Base-by-base conservation (phyloP, 2,329 filamentous ascomycete genomes). In the Aspergillus fructus region DNA sequence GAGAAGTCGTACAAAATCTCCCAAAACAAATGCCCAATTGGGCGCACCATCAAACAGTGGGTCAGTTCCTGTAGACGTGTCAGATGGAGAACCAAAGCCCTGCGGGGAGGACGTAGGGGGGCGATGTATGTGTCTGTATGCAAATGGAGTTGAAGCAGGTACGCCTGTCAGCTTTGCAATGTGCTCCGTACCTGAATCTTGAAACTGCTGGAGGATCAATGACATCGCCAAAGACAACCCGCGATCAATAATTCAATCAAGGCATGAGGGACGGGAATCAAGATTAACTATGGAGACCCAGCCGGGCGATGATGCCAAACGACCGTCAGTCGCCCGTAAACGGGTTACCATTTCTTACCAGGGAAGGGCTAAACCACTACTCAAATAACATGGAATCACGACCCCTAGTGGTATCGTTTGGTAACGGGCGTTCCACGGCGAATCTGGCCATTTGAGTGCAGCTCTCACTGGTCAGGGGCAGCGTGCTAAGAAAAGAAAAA, bases 21-120 rank as follows among this genome's bases (percentile, higher is more conserved):
- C 12, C 15, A 27, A 27, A 17, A 13, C 13, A 37, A 17, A 13
- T 21, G 21, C 24, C 39, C 41, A 27, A 46, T 39, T 46, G 50
- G 50, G 21, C 33, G 30, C 27, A 11, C 48, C 33, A 27, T 50
- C 24, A 13, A 23, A 27, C 34, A 27, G 50, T 46, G 50, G 50
- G 50, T 53, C 50, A 43, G n/a, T 13, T 24, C 39, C 13, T 34
- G 40, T 37, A 13, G 50, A 46, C 50, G 50, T 53, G 50, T 53
- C 50, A 46, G 15, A 53, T 51, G 42, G 27, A 49, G 48, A 49
- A 49, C 19, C 42, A 17, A 17, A 42, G 39, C 49, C 47, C 34
- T 49, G 47, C 15, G 17, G 33, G 24, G 17, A 37, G n/a, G 46
- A 34, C 24, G 45, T 47, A 30, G 43, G 21, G 21, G 40, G 17